phyloP scores from a whole-genome alignment of 2,329 filamentous ascomycete genomes.

The Colletotrichum navitas region DNA sequence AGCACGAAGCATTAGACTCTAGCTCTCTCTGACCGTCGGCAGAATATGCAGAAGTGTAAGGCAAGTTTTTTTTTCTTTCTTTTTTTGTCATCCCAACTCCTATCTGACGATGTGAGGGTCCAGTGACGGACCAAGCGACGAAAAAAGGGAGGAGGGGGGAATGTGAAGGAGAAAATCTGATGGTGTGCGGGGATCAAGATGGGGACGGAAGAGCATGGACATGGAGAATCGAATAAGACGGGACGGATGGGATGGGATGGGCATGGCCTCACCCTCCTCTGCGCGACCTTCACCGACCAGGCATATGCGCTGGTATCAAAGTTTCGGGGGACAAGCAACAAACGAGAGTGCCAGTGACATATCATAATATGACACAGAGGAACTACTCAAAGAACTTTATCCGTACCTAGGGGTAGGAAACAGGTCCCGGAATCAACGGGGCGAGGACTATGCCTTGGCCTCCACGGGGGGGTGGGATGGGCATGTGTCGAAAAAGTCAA shows the following conservation, averaged over 20 bases:
- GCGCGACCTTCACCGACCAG: slow-evolving; percentile 22
- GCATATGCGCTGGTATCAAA: slow-evolving; percentile 26
- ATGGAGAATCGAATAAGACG: slow-evolving; percentile 28
- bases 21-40: slow-evolving; percentile 11
- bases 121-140: slow-evolving; percentile 21
- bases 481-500: too few species aligned
- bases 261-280: slow-evolving; percentile 17
- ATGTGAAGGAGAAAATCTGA: slow-evolving; percentile 23
- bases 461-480: too few species aligned
- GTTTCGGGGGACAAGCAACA: slow-evolving; percentile 17
- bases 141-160: background rate
- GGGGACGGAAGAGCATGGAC: slow-evolving; percentile 30
- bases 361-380: slow-evolving; percentile 32
- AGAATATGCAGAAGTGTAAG: slow-evolving; percentile 7
- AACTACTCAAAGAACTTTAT: slow-evolving; percentile 6
- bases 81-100: too few species aligned
- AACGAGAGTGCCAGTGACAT: slow-evolving; percentile 15
- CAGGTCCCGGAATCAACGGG: too few species aligned
- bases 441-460: too few species aligned
- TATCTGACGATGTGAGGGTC: too few species aligned
- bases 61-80: too few species aligned
- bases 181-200: slow-evolving; percentile 37
- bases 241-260: slow-evolving; percentile 9
- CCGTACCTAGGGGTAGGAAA: background rate
- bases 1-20: slow-evolving; percentile 10